Base-by-base conservation (phyloP, 2,329 filamentous ascomycete genomes). In the Aspergillus sp. region DNA sequence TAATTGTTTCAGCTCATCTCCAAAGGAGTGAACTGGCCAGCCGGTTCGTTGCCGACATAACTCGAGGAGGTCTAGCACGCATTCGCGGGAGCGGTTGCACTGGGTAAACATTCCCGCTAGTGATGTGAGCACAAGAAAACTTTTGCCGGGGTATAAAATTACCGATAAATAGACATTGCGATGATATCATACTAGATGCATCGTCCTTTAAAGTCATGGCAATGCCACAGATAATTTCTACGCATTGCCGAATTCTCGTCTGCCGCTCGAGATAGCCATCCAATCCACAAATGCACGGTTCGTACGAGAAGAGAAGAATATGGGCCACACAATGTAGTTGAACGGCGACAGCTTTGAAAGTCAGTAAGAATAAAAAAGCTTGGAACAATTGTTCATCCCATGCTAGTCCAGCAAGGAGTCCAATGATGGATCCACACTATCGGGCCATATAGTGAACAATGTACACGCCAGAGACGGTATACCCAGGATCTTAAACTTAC, bases 201-300 rank as follows among this genome's bases (percentile, higher is more conserved):
- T 61, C 54, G 47, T 70, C 68, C n/a, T 61, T 67, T 12, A 68
- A 44, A 0, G 60, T 61, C 50, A 61, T 59, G 12, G 66, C 66
- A 56, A 70, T 66, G 5, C 67, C 66, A 59, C 66, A 67, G 12
- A 70, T 65, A n/a, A 58, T 58, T 23, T 66, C 61, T 12, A 64
- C 60, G 35, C 58, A 62, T 15, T 48, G 57, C 24, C 61, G 54
- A 4, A 70, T 59, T 1, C 49, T 35, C 2, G 49, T 58, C 21
- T 69, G 66, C 14, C 61, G 61, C 21, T 61, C 37, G 2, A 67
- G 31, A 24, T 63, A 66, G 6, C 63, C 40, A 15, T 61, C 57
- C 6, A 66, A 46, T 2, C 67, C 68, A 6, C 64, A 62, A 4
- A 66, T 14, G 5, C 45, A 63, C 11, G 68, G 68, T 19, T 68